Evolutionary conservation across 2,329 filamentous ascomycete genomes (phyloP).

Genomic region (Xylaria arbuscula): DNA sequence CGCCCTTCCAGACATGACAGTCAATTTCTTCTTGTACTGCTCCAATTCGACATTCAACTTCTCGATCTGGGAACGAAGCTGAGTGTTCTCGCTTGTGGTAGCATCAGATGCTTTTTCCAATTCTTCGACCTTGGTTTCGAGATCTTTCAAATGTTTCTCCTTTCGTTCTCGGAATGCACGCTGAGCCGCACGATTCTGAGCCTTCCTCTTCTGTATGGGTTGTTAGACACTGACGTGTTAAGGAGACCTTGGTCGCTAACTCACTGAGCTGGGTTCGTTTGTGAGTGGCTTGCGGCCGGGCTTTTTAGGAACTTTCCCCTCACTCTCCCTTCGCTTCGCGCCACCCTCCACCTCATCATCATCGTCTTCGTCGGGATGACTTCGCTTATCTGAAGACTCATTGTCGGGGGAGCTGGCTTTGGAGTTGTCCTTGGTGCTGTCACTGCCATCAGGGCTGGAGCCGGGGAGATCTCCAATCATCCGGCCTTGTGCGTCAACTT

Average conservation of each 20-base stretch:
- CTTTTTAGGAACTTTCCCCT: conserved; percentile 92
- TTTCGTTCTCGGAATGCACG: conserved; percentile 94
- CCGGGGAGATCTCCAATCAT: conserved; percentile 83
- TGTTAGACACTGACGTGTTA: conserved; percentile 45
- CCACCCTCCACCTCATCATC: conserved; percentile 65
- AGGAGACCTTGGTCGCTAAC: conserved; percentile 54
- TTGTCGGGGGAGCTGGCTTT: conserved; percentile 71
- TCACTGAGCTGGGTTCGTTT: conserved; percentile 93
- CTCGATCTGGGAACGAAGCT: conserved; percentile 88
- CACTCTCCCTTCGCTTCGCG: conserved; percentile 80
- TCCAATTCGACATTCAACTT: conserved; percentile 85
- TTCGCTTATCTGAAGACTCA: conserved; percentile 75
- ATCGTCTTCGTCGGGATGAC: conserved; percentile 76
- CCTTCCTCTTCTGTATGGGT: conserved; percentile 82
- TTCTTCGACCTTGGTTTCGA: conserved; percentile 81
- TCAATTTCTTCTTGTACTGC: conserved; percentile 90
- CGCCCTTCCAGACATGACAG: conserved; percentile 60
- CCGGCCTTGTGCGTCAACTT: conserved; percentile 57
- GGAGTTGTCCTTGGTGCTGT: conserved; percentile 48
- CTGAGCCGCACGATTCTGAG: conserved; percentile 92
- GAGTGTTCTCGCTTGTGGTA: conserved; percentile 85
- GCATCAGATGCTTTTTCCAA: conserved; percentile 85
- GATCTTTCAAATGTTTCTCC: conserved; percentile 87
- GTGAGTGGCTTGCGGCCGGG: conserved; percentile 95
- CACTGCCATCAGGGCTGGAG: conserved; percentile 46